Percentiles rank a stretch among this genome's conserved stretches.
Evolutionary conservation across 2,329 filamentous ascomycete genomes (phyloP).

Genomic region (Colletotrichum cereale): DNA sequence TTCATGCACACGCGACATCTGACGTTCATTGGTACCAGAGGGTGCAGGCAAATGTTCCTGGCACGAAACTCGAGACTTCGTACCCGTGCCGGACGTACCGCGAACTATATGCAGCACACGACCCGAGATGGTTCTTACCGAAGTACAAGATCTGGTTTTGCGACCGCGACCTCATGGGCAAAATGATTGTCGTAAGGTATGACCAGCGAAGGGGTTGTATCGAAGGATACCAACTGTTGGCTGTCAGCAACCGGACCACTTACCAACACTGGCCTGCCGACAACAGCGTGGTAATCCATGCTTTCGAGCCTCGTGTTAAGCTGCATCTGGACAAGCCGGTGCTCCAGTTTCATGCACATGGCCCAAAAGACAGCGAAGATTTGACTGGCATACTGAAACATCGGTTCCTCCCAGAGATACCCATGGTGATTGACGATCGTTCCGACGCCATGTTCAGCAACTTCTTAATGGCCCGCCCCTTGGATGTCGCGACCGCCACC

Average conservation of each 20-base stretch:
- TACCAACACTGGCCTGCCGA: constrained; percentile 76
- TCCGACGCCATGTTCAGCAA: constrained; percentile 70
- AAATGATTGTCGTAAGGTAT: constrained; percentile 82
- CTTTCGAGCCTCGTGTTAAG: constrained; percentile 77
- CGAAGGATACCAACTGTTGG: constrained; percentile 82
- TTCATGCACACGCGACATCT: constrained; percentile 70
- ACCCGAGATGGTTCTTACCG: constrained; percentile 87
- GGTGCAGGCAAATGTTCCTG: constrained; percentile 76
- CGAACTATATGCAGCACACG: constrained; percentile 79
- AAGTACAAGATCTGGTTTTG: constrained; percentile 88
- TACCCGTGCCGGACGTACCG: constrained; percentile 74
- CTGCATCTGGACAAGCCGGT: constrained; percentile 83
- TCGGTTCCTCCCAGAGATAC: constrained; percentile 63
- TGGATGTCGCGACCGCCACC: constrained; percentile 52
- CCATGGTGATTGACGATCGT: constrained; percentile 63
- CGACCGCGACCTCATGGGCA: constrained; percentile 79
- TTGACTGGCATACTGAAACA: constrained; percentile 42
- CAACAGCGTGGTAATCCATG: constrained; percentile 75
- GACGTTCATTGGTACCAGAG: constrained; percentile 80
- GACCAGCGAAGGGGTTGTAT: constrained; percentile 80
- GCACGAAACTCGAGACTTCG: constrained; percentile 63
- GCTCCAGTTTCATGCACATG: constrained; percentile 62
- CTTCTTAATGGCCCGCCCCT: constrained; percentile 73
- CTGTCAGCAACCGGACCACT: constrained; percentile 67
- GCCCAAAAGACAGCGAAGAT: constrained; percentile 8